Evolutionary conservation across 73 alveolate species (phyloP).

Genomic region (Paramecium tetraurelia): DNA sequence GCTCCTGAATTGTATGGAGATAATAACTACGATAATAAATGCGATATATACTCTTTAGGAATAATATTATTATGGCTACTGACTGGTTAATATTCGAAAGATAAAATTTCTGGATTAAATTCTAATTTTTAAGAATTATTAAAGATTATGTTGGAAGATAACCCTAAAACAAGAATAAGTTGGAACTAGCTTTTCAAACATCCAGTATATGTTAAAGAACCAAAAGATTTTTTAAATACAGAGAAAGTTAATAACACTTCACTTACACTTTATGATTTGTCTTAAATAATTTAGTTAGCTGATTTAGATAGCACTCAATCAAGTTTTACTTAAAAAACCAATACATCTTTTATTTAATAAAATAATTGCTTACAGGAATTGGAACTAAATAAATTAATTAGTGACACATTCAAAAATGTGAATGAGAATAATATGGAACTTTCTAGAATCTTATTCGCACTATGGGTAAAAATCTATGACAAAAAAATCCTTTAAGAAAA

Average conservation of each 20-base stretch:
- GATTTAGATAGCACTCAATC: background rate
- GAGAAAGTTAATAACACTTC: background rate
- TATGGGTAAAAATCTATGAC: background rate
- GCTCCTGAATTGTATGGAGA: constrained; percentile 21
- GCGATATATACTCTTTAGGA: constrained; percentile 36
- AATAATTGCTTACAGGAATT: background rate
- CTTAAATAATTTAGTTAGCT: background rate
- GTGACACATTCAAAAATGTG: background rate
- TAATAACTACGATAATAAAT: background rate
- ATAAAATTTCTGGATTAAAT: background rate
- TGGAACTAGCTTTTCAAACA: background rate
- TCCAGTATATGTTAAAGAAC: background rate
- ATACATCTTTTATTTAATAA: background rate
- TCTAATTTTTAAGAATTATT: background rate
- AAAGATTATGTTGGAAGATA: background rate
- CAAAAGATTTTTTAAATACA: background rate
- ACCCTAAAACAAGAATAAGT: background rate
- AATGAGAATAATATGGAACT: background rate
- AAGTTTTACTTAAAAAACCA: background rate
- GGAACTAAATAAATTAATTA: background rate
- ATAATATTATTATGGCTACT: background rate
- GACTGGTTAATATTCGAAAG: background rate
- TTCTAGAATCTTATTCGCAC: background rate
- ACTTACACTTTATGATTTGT: background rate
- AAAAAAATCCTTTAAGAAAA: background rate